Evolutionary conservation across 768 basidiomycete species (phyloP).

Genomic region (Termitomyces sp.): DNA sequence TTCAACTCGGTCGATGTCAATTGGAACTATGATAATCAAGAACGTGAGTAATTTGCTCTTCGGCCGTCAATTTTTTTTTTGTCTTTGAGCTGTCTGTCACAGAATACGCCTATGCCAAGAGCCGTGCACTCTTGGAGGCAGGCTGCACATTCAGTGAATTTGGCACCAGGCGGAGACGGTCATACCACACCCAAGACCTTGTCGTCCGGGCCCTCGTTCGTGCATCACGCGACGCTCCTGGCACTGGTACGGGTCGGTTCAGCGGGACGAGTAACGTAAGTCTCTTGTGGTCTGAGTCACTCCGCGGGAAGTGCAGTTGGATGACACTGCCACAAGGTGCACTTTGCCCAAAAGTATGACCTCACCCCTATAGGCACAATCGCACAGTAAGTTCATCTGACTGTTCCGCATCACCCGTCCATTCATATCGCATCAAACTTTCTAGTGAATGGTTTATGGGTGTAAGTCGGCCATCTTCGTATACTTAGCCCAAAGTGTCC

Average conservation of each 20-base stretch:
- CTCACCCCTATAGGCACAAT: conserved; percentile 75
- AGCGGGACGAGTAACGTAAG: conserved; percentile 88
- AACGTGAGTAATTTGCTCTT: conserved; percentile 41
- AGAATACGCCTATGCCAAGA: conserved; percentile 80
- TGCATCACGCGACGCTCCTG: conserved; percentile 50
- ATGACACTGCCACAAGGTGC: conserved; percentile 45
- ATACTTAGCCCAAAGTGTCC: not conserved
- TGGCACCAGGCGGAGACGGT: conserved; percentile 79
- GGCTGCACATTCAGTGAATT: conserved; percentile 82
- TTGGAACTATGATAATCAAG: conserved; percentile 84
- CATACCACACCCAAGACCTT: conserved; percentile 69
- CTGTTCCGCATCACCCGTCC: not conserved
- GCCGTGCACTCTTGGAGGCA: conserved; percentile 50
- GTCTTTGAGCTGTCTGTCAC: conserved; percentile 2
- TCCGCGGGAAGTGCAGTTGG: conserved; percentile 4
- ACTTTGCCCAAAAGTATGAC: conserved; percentile 77
- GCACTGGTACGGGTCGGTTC: conserved; percentile 50
- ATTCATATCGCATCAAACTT: not conserved
- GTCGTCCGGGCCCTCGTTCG: conserved; percentile 66
- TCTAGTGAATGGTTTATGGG: conserved; percentile 90
- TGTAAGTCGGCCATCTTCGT: conserved; percentile 35
- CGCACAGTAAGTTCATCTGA: conserved; percentile 61
- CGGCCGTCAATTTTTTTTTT: not conserved
- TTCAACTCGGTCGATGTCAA: conserved; percentile 72
- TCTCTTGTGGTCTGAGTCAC: not conserved